Conservation (phyloP, 495 filamentous ascomycete genomes). For the Xylaria intraflava region DNA sequence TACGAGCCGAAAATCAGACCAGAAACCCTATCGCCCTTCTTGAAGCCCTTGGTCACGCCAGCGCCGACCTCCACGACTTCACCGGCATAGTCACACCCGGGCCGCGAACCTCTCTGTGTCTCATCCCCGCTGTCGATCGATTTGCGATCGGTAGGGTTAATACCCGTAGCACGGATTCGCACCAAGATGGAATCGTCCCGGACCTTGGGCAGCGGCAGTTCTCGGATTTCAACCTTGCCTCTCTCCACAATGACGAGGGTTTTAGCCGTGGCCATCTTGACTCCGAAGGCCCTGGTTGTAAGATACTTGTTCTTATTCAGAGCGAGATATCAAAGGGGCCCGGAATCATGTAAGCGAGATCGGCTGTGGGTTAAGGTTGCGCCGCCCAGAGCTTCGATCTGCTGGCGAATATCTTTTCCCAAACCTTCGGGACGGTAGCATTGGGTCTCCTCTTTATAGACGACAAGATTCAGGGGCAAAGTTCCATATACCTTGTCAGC, state of each 20-base stretch:
- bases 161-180: slow-evolving; percentile 13
- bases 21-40: slow-evolving; percentile 34
- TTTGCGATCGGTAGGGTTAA: slow-evolving; percentile 58
- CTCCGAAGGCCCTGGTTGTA: too few species aligned
- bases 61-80: slow-evolving; percentile 32
- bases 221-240: background rate
- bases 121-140: slow-evolving; percentile 25
- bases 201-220: background rate
- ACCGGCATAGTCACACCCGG: slow-evolving; percentile 35
- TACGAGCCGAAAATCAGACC: slow-evolving; percentile 31
- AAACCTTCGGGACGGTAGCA: too few species aligned
- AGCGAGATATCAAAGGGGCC: too few species aligned
- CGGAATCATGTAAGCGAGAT: too few species aligned
- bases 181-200: too few species aligned
- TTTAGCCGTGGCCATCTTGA: background rate
- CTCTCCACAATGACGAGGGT: background rate
- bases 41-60: slow-evolving; percentile 27
- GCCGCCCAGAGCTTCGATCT: too few species aligned
- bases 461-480: too few species aligned
- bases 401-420: too few species aligned
- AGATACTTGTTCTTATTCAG: too few species aligned
- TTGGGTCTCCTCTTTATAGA: too few species aligned
- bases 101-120: background rate
- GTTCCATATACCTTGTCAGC: too few species aligned
- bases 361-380: too few species aligned